These are phyloP conservation scores for Ceratopteris richardii DNA, from an alignment of 75 land plant species.

Conservation along the genomic window DNA sequence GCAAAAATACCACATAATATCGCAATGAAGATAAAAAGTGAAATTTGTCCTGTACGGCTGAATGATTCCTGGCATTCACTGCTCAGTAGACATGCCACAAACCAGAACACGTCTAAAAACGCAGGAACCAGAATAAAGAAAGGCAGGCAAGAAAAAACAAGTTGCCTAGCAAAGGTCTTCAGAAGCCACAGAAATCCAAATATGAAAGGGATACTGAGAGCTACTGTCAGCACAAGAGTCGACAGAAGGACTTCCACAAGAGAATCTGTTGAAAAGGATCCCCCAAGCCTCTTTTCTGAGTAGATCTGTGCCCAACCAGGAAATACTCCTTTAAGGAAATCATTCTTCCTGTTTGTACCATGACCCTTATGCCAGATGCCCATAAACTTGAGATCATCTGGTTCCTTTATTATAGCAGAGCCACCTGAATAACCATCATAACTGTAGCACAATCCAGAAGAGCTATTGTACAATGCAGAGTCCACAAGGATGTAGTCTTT, in stretches of 20 bases:
- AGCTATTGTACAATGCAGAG: constrained; percentile 32
- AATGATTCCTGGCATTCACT: constrained; percentile 49
- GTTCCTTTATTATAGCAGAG: not conserved
- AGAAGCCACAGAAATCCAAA: constrained; percentile 47
- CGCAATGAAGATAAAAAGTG: constrained; percentile 55
- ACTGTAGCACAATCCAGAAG: constrained; percentile 28
- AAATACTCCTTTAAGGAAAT: not conserved
- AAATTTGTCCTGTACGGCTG: constrained; percentile 47
- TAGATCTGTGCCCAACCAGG: not conserved
- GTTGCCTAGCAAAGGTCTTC: constrained; percentile 58
- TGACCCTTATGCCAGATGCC: not conserved
- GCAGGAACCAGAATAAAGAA: constrained; percentile 62
- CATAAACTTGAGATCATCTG: not conserved
- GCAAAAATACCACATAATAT: constrained; percentile 51
- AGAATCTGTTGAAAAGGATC: not conserved
- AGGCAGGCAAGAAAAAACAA: constrained; percentile 71
- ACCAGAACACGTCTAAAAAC: constrained; percentile 76
- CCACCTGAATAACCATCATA: not conserved
- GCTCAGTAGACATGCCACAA: constrained; percentile 57
- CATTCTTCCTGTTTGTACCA: not conserved
- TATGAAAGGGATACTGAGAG: constrained; percentile 49
- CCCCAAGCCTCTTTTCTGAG: constrained; percentile 3
- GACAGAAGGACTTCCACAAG: constrained; percentile 22
- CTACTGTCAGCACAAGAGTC: constrained; percentile 52
- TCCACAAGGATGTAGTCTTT: constrained; percentile 23